Base-by-base conservation (phyloP, 2,329 filamentous ascomycete genomes). In the Neopestalotiopsis sp. region DNA sequence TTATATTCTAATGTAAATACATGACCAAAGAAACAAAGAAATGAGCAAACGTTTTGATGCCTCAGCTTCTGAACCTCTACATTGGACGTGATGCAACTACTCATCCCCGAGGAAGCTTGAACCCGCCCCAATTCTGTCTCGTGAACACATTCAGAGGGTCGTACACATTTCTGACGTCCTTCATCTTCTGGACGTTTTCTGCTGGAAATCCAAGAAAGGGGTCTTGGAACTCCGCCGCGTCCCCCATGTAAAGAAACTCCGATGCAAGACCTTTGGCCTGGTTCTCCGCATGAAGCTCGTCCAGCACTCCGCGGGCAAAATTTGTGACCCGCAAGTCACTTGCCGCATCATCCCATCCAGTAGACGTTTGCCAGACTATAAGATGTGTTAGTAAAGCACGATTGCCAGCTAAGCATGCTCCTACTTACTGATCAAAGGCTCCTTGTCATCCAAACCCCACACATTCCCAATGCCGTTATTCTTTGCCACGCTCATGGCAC, bases 221-320 rank as follows among this genome's bases (percentile, higher is more conserved):
- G 67, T 82, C 75, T 67, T 82, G 81, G 70, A 74, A 80, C 30
- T 81, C 79, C 2, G 75, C 78, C 3, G 78, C 77, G 67, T 81
- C 80, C 1, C 78, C 78, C 74, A 81, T 78, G 49, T 81, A 81
- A 1, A 81, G 20, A 45, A 81, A 81, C 10, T 81, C 80, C 1
- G 71, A 74, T 1, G 77, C 73, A 1, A 81, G 34, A 0, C 76
- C 77, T n/a, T 76, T 73, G 1, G 71, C 70, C 30, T 75, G 70
- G 68, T 81, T 81, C 12, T 75, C 66, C 3, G 65, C 59, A 66
- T 83, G 79, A 7, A 78, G 71, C 17, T 74, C 70, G 14, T 78
- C 77, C 1, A 75, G 67, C 4, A 80, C 67, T 24, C 71, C 69
- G 10, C 73, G 75, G 0, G 75, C 69, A 78, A 80, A 83, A 17